Evolutionary conservation across 768 basidiomycete species (phyloP).

Genomic region (Exidia glandulosa): DNA sequence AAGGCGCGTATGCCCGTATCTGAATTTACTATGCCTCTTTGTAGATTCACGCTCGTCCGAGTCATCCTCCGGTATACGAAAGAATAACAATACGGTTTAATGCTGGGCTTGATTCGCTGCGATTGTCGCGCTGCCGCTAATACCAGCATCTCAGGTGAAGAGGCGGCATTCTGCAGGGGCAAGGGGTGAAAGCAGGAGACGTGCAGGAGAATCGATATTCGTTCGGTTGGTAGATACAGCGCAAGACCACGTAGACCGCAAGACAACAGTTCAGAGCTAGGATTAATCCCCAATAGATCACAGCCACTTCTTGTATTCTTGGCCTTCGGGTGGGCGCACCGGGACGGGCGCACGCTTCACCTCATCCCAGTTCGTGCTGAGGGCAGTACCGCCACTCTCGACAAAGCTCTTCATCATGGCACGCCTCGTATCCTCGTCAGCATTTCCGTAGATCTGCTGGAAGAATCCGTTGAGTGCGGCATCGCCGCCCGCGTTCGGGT

Average conservation of each 20-base stretch:
- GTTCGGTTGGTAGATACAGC: no score
- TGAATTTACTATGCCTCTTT: neutral
- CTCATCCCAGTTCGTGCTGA: conserved; percentile 94
- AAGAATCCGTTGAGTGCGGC: conserved; percentile 78
- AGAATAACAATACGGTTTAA: no score
- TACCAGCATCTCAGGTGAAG: no score
- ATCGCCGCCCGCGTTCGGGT: conserved; percentile 87
- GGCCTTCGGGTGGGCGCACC: conserved; percentile 74
- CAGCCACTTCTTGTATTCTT: conserved; percentile 73
- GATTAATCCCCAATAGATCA: neutral
- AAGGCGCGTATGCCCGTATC: neutral
- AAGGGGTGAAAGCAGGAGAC: no score
- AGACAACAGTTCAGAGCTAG: no score
- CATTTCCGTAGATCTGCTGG: conserved; percentile 81
- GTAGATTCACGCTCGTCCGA: neutral
- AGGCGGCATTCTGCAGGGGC: no score
- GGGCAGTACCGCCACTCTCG: conserved; percentile 89
- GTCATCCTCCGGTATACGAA: no score
- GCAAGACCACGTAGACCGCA: no score
- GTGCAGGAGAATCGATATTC: no score
- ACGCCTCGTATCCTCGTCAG: conserved; percentile 81
- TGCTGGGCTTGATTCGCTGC: no score
- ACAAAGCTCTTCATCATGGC: conserved; percentile 98
- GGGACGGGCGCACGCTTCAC: conserved; percentile 60
- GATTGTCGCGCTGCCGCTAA: no score